Percentiles rank a stretch among this genome's conserved stretches.
These are phyloP conservation scores for Leucocoprinus leucothites DNA, from an alignment of 768 basidiomycete species.

Conservation along the genomic window DNA sequence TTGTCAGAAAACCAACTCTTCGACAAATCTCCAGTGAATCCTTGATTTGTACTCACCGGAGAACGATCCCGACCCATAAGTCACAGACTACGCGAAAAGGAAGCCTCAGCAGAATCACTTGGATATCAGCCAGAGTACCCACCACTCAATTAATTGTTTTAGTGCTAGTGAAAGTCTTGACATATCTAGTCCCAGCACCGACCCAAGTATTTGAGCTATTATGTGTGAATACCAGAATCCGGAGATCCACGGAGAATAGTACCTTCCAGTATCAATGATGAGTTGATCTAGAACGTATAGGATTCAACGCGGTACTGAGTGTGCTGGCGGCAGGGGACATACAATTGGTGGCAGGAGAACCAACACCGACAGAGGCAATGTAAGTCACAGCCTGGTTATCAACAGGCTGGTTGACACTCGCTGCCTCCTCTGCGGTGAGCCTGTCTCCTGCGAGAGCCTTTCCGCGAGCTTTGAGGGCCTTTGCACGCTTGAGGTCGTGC, in stretches of 20 bases:
- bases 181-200: constrained; percentile 46
- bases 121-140: constrained; percentile 18
- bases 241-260: too few species aligned
- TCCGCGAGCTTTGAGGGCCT: constrained; percentile 31
- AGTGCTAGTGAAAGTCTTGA: constrained; percentile 44
- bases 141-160: constrained; percentile 47
- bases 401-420: constrained; percentile 41
- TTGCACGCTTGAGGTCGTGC: constrained; percentile 49
- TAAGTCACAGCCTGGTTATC: constrained; percentile 40
- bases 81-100: constrained; percentile 33
- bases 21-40: too few species aligned
- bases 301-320: background rate
- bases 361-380: constrained; percentile 47
- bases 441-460: constrained; percentile 29
- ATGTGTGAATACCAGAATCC: background rate
- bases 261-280: constrained; percentile 62
- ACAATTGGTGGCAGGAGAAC: constrained; percentile 54
- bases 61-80: constrained; percentile 62
- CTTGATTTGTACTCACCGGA: constrained; percentile 43
- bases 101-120: background rate
- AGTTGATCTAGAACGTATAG: constrained; percentile 38
- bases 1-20: background rate
- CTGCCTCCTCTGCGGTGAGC: constrained; percentile 22
- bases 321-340: background rate
- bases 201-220: constrained; percentile 70